Percentiles rank a stretch among this genome's conserved stretches.
Evolutionary conservation across 345 rosid species (phyloP).

Genomic region (Cochlearia excelsa): DNA sequence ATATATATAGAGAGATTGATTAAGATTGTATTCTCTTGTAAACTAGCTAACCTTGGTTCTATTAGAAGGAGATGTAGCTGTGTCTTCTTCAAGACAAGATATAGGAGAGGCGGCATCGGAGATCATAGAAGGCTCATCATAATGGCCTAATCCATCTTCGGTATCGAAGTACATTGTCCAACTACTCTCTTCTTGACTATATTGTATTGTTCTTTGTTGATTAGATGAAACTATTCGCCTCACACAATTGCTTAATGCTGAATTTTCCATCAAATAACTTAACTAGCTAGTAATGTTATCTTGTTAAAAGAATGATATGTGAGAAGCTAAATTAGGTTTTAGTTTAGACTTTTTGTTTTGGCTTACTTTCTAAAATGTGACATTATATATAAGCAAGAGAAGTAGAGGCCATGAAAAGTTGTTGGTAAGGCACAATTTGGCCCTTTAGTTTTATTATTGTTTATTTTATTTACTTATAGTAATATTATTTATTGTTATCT

Average conservation of each 20-base stretch:
- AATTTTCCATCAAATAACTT: conserved; percentile 24
- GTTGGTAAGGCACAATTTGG: conserved; percentile 25
- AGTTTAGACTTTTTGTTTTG: conserved; percentile 13
- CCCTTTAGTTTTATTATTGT: background rate
- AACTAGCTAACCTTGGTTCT: conserved; percentile 33
- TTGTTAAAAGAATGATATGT: too few relatives aligned
- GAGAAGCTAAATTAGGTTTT: too few relatives aligned
- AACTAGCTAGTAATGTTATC: too few relatives aligned
- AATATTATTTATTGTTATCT: conserved; percentile 17
- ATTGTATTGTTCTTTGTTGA: conserved; percentile 27
- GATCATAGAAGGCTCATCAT: conserved; percentile 32
- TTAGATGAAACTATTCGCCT: conserved; percentile 18
- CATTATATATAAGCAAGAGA: conserved; percentile 17
- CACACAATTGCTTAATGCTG: conserved; percentile 31
- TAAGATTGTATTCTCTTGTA: background rate
- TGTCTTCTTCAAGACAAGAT: conserved; percentile 29
- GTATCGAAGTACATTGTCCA: conserved; percentile 39
- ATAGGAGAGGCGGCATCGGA: conserved; percentile 40
- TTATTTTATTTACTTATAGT: conserved; percentile 3
- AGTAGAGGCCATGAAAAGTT: conserved; percentile 7
- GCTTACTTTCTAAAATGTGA: conserved; percentile 17
- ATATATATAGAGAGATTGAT: too few relatives aligned
- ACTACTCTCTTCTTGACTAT: conserved; percentile 31
- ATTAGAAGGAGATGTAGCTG: conserved; percentile 37
- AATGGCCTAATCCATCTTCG: conserved; percentile 22